These are phyloP conservation scores for Ustilago vetiveriae DNA, from an alignment of 1,284 basidiomycete species.

Conservation along the genomic window DNA sequence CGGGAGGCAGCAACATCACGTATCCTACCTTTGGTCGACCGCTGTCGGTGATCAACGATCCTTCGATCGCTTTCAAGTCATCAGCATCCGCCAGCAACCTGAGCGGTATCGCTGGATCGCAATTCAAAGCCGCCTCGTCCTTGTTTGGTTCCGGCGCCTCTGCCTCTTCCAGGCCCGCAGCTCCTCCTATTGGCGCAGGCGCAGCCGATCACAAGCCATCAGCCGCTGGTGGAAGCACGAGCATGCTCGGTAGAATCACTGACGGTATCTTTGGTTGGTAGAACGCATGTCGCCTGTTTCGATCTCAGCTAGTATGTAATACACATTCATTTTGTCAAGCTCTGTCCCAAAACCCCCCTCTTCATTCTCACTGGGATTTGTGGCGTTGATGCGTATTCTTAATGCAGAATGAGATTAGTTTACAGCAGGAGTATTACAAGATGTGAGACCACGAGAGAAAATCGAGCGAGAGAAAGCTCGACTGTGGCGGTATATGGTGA, in stretches of 20 bases:
- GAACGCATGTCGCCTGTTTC: neutral
- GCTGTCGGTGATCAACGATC: conserved; percentile 43
- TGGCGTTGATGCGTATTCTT: no score
- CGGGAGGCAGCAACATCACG: conserved; percentile 4
- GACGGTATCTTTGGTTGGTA: conserved; percentile 63
- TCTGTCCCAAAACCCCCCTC: no score
- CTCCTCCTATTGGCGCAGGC: neutral
- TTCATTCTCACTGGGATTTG: no score
- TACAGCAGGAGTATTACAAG: conserved; percentile 1
- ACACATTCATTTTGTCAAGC: neutral
- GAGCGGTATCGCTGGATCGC: conserved; percentile 28
- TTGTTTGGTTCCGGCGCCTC: conserved; percentile 35
- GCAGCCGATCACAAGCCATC: conserved; percentile 14
- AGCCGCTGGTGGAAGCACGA: conserved; percentile 7
- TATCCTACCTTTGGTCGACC: conserved; percentile 43
- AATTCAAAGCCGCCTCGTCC: conserved; percentile 46
- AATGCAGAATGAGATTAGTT: conserved; percentile 3
- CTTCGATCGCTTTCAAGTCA: conserved; percentile 32
- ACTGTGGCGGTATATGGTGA: neutral
- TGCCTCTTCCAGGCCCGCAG: conserved; percentile 13
- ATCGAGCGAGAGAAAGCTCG: neutral
- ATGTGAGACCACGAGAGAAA: neutral
- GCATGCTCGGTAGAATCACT: conserved; percentile 49
- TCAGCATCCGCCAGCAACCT: conserved; percentile 29
- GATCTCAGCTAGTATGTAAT: neutral